Percentiles rank a stretch among this genome's conserved stretches.
Conservation (phyloP, 129 eudicot species). For the Flaveria trinervia region DNA sequence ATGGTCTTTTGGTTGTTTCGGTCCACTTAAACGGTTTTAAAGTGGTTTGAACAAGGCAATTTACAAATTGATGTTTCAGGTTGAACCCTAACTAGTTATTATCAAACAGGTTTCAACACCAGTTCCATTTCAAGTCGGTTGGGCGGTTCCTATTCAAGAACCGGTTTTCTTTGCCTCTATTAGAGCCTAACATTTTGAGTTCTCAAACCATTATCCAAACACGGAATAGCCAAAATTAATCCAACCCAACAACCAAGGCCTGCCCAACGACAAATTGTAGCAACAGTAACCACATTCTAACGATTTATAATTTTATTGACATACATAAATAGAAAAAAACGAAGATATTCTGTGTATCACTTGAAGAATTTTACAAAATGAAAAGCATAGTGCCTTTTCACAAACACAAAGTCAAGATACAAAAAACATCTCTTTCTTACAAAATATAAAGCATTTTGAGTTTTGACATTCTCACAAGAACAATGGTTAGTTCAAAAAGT, state of each 20-base stretch:
- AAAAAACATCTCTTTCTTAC: conserved; percentile 21
- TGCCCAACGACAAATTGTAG: background rate
- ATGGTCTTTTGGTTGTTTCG: no score
- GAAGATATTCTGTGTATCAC: background rate
- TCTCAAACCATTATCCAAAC: no score
- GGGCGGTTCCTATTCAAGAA: no score
- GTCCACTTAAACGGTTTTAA: no score
- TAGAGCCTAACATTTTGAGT: no score
- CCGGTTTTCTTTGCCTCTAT: no score
- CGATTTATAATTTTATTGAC: background rate
- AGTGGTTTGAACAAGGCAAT: no score
- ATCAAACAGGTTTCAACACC: no score
- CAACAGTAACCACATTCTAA: background rate
- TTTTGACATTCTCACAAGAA: conserved; percentile 28
- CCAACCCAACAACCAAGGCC: background rate
- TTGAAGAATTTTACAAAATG: conserved; percentile 4
- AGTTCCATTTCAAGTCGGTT: no score
- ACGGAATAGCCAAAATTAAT: no score
- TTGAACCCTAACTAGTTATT: no score
- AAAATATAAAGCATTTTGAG: conserved; percentile 9
- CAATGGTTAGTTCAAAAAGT: conserved; percentile 22
- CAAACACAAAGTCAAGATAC: conserved; percentile 9
- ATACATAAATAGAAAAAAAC: background rate
- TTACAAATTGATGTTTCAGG: no score
- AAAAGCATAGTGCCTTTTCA: background rate